Conservation (phyloP, 2,329 filamentous ascomycete genomes). For the Exophiala aquamarina region DNA sequence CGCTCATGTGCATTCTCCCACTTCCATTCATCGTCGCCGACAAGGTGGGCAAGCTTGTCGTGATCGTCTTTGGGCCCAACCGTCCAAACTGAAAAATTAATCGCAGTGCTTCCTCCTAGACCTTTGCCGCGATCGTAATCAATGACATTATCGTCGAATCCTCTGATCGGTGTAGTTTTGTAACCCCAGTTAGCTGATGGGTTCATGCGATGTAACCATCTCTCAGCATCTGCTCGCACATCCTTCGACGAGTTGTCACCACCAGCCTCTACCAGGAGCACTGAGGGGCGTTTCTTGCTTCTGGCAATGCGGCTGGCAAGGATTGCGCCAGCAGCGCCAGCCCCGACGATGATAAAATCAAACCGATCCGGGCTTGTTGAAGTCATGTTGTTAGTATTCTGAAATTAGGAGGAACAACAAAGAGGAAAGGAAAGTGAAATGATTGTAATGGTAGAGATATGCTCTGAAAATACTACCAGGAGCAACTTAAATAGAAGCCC, state of each 20-base stretch:
- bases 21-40: conserved; percentile 55
- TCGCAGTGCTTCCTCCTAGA: conserved; percentile 53
- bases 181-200: conserved; percentile 55
- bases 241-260: conserved; percentile 47
- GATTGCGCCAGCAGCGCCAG: conserved; percentile 60
- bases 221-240: conserved; percentile 54
- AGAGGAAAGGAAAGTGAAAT: too few species aligned
- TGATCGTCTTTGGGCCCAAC: conserved; percentile 61
- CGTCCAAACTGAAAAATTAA: conserved; percentile 58
- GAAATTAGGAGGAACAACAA: too few species aligned
- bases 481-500: too few species aligned
- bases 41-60: conserved; percentile 58
- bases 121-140: conserved; percentile 53
- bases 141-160: conserved; percentile 45
- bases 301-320: conserved; percentile 55
- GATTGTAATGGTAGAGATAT: too few species aligned
- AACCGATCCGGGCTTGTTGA: conserved; percentile 9
- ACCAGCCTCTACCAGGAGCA: conserved; percentile 65
- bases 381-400: neutral
- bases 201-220: conserved; percentile 54
- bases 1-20: conserved; percentile 56
- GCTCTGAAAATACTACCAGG: too few species aligned
- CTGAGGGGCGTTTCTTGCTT: conserved; percentile 47
- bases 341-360: conserved; percentile 36
- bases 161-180: conserved; percentile 48